Base-by-base conservation (phyloP, 176 grass and related monocot species). In the Carex scoparia region DNA sequence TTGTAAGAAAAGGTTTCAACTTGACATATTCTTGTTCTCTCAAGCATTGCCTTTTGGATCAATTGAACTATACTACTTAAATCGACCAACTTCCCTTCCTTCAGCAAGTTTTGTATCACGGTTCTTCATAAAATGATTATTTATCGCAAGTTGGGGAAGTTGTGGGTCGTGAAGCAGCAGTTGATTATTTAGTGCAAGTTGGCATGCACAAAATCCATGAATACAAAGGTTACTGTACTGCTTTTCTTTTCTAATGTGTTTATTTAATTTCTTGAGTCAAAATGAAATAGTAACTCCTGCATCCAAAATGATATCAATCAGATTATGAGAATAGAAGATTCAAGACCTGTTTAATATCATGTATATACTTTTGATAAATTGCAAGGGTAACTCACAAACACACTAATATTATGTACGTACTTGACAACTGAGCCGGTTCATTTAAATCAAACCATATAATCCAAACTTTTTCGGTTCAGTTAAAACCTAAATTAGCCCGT, bases 191-290 rank as follows among this genome's bases (percentile, higher is more conserved):
- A 53, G 90, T 85, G 79, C 37, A 87, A 30, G 84, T 93, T 68
- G 93, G 91, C 81, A 94, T 98, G 91, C 84, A 93, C 51, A 88
- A 37, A 81, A 98, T 98, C 81, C 86, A 94, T 89, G 86, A 93
- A 44, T 97, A 94, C 63, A 89, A 98, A 23, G 95, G 93, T 98
- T 27, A 65, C 13, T 67, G 72, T 19, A 33, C 60, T 15, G 72
- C 33, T 53, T 78, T 13, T 79, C 23, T 23, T 33, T 18, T 56
- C 77, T 48, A 48, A 4, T 69, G 10, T 44, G 81, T 31, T 31
- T 75, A 13, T 91, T 3, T 65, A 65, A 65, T 65, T 9, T 69
- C 14, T 51, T 73, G 18, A 42, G 3, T 40, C 19, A 4, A 73
- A 73, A 37, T 38, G 40, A 49, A 66, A 27, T 1, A 5, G 44